phyloP scores from a whole-genome alignment of 495 filamentous ascomycete genomes.

The Ramalina peruviana region DNA sequence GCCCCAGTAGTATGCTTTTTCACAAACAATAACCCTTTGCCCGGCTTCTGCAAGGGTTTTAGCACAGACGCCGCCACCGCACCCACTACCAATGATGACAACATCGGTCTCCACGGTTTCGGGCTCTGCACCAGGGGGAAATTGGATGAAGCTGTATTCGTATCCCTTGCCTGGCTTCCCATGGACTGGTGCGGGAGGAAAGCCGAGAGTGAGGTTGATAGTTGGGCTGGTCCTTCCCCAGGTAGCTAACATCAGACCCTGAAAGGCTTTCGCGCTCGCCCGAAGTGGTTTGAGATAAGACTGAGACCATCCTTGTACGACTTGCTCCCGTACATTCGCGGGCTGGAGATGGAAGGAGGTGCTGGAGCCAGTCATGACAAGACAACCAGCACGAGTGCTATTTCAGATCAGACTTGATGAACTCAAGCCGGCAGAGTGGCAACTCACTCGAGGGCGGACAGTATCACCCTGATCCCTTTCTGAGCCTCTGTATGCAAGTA shows the following conservation, averaged over 20 bases:
- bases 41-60: conserved; percentile 67
- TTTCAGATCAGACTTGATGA: not conserved
- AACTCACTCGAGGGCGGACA: conserved; percentile 41
- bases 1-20: conserved; percentile 65
- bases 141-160: conserved; percentile 38
- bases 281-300: conserved; percentile 47
- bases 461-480: conserved; percentile 35
- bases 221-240: conserved; percentile 49
- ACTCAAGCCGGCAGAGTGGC: not conserved
- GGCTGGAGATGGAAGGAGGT: conserved; percentile 51
- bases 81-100: conserved; percentile 75
- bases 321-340: conserved; percentile 40
- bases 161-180: conserved; percentile 44
- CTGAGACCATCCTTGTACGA: conserved; percentile 43
- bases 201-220: conserved; percentile 43
- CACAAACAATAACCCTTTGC: conserved; percentile 64
- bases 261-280: conserved; percentile 39
- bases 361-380: conserved; percentile 50
- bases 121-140: conserved; percentile 29
- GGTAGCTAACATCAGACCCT: conserved; percentile 36
- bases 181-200: conserved; percentile 44
- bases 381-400: conserved; percentile 55
- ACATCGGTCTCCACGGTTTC: conserved; percentile 63
- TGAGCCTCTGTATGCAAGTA: conserved; percentile 32
- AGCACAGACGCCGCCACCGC: conserved; percentile 71